A percentile compares a stretch with the other conserved stretches of the same genome.
Conservation (phyloP, 1,284 basidiomycete genomes). For the Puccinia coronata region DNA sequence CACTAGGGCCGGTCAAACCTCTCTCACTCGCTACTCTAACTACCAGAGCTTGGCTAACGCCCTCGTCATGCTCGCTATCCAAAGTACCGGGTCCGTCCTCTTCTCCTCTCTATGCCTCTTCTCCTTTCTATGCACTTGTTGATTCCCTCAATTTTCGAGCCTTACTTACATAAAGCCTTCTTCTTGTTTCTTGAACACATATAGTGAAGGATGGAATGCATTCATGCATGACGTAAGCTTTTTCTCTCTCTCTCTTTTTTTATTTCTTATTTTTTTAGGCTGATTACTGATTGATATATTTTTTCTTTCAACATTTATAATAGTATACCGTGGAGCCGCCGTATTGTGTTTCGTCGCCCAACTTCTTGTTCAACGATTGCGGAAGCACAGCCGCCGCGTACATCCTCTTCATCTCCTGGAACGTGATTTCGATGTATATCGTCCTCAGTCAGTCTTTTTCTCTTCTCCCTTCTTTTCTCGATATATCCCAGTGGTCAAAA, state of each 20-base stretch:
- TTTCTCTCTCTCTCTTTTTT: background rate
- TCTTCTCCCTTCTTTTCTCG: background rate
- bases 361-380: constrained; percentile 77
- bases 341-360: constrained; percentile 70
- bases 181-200: background rate
- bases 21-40: constrained; percentile 73
- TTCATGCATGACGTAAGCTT: constrained; percentile 82
- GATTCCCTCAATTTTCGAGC: no score
- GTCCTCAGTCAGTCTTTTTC: constrained; percentile 40
- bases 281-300: background rate
- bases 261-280: background rate
- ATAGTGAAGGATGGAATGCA: constrained; percentile 84
- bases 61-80: constrained; percentile 74
- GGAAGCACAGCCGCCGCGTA: constrained; percentile 84
- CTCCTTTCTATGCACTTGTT: no score
- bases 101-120: background rate
- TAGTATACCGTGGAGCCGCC: constrained; percentile 68
- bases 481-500: no score
- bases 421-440: constrained; percentile 79
- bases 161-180: background rate
- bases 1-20: constrained; percentile 75
- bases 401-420: constrained; percentile 91
- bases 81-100: constrained; percentile 62
- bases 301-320: background rate
- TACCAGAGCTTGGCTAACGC: constrained; percentile 78